Conservation (phyloP, 768 basidiomycete genomes). For the Rhizopogon vesiculosus region DNA sequence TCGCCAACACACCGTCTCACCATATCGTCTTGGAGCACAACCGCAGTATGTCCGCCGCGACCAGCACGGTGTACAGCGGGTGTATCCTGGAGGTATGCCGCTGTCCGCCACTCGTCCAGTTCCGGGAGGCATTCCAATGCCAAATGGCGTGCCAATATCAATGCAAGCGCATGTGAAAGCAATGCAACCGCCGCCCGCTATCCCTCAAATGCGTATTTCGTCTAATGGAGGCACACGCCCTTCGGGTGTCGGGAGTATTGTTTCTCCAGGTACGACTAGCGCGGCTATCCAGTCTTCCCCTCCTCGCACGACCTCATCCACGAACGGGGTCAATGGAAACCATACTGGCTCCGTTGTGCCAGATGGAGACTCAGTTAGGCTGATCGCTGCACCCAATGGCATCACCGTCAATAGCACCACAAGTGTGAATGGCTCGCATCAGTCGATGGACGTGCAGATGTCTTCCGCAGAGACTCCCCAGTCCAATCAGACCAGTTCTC, state of each 20-base stretch:
- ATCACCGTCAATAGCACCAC: constrained; percentile 23
- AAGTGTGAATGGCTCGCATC: constrained; percentile 23
- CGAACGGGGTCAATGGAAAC: constrained; percentile 31
- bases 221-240: constrained; percentile 55
- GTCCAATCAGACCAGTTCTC: constrained; percentile 26
- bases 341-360: constrained; percentile 34
- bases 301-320: constrained; percentile 21
- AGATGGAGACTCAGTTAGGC: constrained; percentile 35
- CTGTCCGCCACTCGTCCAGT: constrained; percentile 19
- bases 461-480: constrained; percentile 17
- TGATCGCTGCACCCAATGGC: constrained; percentile 12
- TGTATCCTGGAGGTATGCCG: constrained; percentile 20
- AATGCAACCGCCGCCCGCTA: constrained; percentile 45
- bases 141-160: constrained; percentile 51
- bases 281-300: constrained; percentile 27
- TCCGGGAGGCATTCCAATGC: constrained; percentile 15
- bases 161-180: constrained; percentile 59
- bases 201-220: constrained; percentile 59
- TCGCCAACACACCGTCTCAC: constrained; percentile 43
- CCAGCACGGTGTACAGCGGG: constrained; percentile 15
- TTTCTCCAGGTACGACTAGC: constrained; percentile 20
- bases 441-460: constrained; percentile 8
- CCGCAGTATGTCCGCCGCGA: constrained; percentile 23
- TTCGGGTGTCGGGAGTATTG: constrained; percentile 32
- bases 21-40: constrained; percentile 37